Conservation (phyloP, 1,284 basidiomycete species). For the Sutorius eximius region DNA sequence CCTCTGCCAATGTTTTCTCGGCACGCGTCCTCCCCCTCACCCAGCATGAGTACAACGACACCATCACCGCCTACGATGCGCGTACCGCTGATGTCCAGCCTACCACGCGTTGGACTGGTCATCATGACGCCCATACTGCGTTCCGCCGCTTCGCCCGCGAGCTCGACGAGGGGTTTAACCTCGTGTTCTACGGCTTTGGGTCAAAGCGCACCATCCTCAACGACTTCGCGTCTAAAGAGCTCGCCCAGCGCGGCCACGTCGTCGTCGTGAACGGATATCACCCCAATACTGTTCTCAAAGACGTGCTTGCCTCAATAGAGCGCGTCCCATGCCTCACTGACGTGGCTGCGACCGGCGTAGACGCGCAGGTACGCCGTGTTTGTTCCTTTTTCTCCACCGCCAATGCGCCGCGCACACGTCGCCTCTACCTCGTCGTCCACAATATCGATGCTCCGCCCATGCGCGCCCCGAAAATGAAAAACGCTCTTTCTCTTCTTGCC, state of each 20-base stretch:
- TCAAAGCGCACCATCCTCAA: conserved; percentile 80
- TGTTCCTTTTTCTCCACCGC: conserved; percentile 57
- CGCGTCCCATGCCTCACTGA: conserved; percentile 52
- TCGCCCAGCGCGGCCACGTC: conserved; percentile 64
- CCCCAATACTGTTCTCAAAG: conserved; percentile 66
- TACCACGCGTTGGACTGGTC: conserved; percentile 33
- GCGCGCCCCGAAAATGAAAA: conserved; percentile 59
- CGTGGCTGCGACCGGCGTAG: conserved; percentile 42
- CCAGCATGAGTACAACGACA: conserved; percentile 56
- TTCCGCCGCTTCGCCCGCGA: conserved; percentile 70
- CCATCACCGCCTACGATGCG: conserved; percentile 40
- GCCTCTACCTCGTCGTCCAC: conserved; percentile 81
- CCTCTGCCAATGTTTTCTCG: conserved; percentile 79
- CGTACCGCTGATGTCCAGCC: conserved; percentile 30
- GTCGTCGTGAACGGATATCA: conserved; percentile 82
- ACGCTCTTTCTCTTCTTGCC: conserved; percentile 69
- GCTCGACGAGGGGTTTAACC: conserved; percentile 79
- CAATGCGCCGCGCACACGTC: conserved; percentile 32
- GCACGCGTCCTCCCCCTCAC: conserved; percentile 66
- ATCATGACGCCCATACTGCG: conserved; percentile 37
- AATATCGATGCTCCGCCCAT: conserved; percentile 81
- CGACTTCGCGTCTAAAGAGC: conserved; percentile 59
- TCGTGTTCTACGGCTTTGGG: conserved; percentile 85
- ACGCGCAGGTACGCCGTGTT: conserved; percentile 65
- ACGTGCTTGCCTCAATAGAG: conserved; percentile 71